These are phyloP conservation scores for Berkeleyomyces rouxiae DNA, from an alignment of 2,329 filamentous ascomycete genomes.

Conservation along the genomic window DNA sequence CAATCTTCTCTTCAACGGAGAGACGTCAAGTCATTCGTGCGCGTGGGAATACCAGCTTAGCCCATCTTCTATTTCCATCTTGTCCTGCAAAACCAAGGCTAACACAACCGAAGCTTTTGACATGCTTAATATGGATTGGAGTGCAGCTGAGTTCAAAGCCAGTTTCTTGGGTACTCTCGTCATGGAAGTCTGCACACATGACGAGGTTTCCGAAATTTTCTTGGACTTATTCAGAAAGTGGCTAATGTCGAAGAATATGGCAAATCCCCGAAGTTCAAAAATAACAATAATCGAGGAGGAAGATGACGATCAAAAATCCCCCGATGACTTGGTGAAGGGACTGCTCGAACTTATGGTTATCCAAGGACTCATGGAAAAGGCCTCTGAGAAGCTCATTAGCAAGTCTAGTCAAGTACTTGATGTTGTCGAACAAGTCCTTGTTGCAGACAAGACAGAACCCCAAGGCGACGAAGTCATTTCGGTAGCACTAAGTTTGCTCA, in stretches of 20 bases:
- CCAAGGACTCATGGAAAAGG: constrained; percentile 46
- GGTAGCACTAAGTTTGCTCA: constrained; percentile 43
- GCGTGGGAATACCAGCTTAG: constrained; percentile 37
- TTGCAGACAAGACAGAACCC: constrained; percentile 25
- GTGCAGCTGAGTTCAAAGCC: constrained; percentile 31
- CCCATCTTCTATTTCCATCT: constrained; percentile 21
- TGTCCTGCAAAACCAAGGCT: background rate
- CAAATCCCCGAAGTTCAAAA: constrained; percentile 15
- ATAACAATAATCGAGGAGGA: constrained; percentile 20
- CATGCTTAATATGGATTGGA: constrained; percentile 23
- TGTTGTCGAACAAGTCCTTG: constrained; percentile 44
- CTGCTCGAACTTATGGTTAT: constrained; percentile 45
- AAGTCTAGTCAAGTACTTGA: constrained; percentile 49
- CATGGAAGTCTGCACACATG: constrained; percentile 31
- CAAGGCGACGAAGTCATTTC: constrained; percentile 32
- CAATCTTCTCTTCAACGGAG: constrained; percentile 40
- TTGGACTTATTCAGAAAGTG: constrained; percentile 41
- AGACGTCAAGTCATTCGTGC: constrained; percentile 16
- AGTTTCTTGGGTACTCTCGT: constrained; percentile 34
- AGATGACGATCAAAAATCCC: constrained; percentile 11
- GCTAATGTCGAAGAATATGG: constrained; percentile 24
- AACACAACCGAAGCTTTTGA: background rate
- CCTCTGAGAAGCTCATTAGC: constrained; percentile 45
- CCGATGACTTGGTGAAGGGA: constrained; percentile 26
- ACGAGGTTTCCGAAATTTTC: constrained; percentile 44